Conservation (phyloP, 192 early-diverging fungal species). For the Phycomyces nitens region DNA sequence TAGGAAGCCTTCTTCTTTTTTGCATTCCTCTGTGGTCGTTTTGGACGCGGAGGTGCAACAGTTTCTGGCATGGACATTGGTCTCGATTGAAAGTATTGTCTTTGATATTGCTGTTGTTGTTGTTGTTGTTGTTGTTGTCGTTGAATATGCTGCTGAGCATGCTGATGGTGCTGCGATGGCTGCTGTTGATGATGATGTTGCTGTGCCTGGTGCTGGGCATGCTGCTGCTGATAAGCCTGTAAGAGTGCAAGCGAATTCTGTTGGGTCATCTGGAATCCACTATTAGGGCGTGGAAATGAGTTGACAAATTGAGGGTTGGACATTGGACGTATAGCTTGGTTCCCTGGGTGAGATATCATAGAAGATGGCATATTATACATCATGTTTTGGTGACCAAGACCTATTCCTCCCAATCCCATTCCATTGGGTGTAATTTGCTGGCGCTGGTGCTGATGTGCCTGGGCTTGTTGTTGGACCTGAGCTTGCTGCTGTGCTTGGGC, state of each 20-base stretch:
- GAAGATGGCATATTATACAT: not conserved
- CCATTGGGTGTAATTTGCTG: not conserved
- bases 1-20: conserved; percentile 24
- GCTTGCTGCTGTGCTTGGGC: not conserved
- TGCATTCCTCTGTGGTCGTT: conserved; percentile 14
- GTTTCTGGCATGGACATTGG: not conserved
- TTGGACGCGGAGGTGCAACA: not conserved
- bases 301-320: not conserved
- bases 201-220: not conserved
- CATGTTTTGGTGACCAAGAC: not conserved
- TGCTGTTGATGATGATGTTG: not conserved
- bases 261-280: not conserved
- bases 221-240: not conserved
- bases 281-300: not conserved
- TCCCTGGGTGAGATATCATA: not conserved
- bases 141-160: not conserved
- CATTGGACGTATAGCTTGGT: not conserved
- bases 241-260: not conserved
- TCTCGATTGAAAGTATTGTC: not conserved
- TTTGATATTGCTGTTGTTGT: not conserved
- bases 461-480: not conserved
- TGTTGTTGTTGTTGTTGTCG: not conserved
- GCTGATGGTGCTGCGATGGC: not conserved
- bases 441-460: not conserved
- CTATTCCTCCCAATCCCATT: not conserved